Conservation (phyloP, 805 yeast genomes). For the Komagataella pseudopastoris region DNA sequence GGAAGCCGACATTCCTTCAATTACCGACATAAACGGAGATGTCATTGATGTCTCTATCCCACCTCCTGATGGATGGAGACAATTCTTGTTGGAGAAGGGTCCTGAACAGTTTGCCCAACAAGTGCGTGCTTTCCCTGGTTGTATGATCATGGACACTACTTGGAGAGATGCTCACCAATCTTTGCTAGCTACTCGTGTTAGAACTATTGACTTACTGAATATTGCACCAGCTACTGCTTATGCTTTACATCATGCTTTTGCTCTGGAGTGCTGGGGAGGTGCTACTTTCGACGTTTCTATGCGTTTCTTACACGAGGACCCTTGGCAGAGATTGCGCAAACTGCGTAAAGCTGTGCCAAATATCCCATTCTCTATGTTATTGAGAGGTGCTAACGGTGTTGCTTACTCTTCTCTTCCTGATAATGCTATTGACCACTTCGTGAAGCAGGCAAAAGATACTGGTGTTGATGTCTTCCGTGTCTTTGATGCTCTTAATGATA, state of each 20-base stretch:
- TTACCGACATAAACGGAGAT: conserved; percentile 51
- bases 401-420: conserved; percentile 97
- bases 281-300: conserved; percentile 98
- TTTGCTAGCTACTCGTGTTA: conserved; percentile 88
- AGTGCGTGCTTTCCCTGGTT: conserved; percentile 74
- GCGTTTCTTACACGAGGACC: conserved; percentile 98
- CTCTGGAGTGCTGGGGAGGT: conserved; percentile 99
- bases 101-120: conserved; percentile 84
- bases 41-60: conserved; percentile 44
- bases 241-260: conserved; percentile 82
- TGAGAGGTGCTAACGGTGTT: conserved; percentile 99
- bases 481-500: conserved; percentile 92
- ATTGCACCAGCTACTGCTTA: conserved; percentile 92
- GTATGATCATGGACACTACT: conserved; percentile 93
- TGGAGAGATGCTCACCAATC: conserved; percentile 99
- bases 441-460: conserved; percentile 81
- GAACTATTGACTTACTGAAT: conserved; percentile 82
- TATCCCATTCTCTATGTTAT: conserved; percentile 97
- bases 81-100: conserved; percentile 70
- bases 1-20: conserved; percentile 63
- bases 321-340: conserved; percentile 91
- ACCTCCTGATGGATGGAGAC: conserved; percentile 83
- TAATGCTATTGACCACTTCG: conserved; percentile 96
- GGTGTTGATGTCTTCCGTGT: conserved; percentile 98
- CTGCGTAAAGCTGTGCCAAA: conserved; percentile 88